Percentiles rank a stretch among this genome's conserved stretches.
Conservation (phyloP, 768 basidiomycete genomes). For the Pisolithus tinctorius region DNA sequence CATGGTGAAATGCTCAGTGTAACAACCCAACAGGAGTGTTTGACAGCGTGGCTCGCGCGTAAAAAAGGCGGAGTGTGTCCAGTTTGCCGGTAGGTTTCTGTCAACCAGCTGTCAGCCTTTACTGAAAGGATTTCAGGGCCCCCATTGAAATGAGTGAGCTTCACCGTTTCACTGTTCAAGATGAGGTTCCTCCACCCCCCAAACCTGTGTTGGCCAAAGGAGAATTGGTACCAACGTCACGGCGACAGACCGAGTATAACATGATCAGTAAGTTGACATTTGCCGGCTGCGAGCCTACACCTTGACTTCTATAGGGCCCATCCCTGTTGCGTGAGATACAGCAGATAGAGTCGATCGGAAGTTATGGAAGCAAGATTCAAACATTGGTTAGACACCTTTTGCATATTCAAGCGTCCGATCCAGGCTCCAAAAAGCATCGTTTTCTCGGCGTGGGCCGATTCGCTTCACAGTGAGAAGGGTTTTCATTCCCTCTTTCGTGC, state of each 20-base stretch:
- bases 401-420: constrained; percentile 57
- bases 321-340: constrained; percentile 47
- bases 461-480: constrained; percentile 56
- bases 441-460: constrained; percentile 90
- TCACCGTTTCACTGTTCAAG: constrained; percentile 53
- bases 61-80: constrained; percentile 64
- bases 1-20: not conserved
- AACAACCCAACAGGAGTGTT: constrained; percentile 35
- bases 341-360: constrained; percentile 54
- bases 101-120: constrained; percentile 1
- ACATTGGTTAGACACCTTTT: constrained; percentile 63
- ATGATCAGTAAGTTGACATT: constrained; percentile 36
- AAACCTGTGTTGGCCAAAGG: constrained; percentile 27
- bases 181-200: constrained; percentile 27
- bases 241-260: constrained; percentile 59
- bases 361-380: constrained; percentile 79
- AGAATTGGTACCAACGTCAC: constrained; percentile 50
- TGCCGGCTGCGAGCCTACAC: not conserved
- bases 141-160: constrained; percentile 47
- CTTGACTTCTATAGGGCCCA: constrained; percentile 31
- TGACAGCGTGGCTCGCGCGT: constrained; percentile 60
- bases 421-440: constrained; percentile 78
- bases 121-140: constrained; percentile 33
- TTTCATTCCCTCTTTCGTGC: not conserved
- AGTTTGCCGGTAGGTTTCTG: constrained; percentile 55